phyloP scores from a whole-genome alignment of 441 rosid species.

The California macrophylla region DNA sequence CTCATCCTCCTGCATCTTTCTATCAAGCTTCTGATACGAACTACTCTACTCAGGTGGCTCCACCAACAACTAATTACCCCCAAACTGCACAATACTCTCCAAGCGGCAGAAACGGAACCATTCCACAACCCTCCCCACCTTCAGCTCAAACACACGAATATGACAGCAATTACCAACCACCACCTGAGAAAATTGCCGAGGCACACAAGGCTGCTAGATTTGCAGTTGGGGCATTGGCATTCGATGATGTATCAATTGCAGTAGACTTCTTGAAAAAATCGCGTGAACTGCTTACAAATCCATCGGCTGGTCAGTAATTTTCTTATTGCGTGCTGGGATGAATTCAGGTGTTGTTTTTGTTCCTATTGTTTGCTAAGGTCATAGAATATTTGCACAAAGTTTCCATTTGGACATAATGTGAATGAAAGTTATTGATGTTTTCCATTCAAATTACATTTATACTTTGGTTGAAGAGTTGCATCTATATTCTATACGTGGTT shows the following conservation, averaged over 20 bases:
- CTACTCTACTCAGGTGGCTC: constrained; percentile 45
- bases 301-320: constrained; percentile 50
- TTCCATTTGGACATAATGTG: constrained; percentile 10
- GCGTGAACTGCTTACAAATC: constrained; percentile 83
- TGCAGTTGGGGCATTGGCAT: constrained; percentile 91
- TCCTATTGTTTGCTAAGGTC: constrained; percentile 24
- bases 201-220: constrained; percentile 95
- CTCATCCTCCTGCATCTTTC: constrained; percentile 44
- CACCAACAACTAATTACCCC: constrained; percentile 42
- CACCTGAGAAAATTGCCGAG: constrained; percentile 73
- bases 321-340: not conserved
- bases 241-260: constrained; percentile 75
- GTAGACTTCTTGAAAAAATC: constrained; percentile 70
- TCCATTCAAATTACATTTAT: not conserved
- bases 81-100: constrained; percentile 45
- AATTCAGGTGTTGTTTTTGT: not conserved
- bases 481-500: not conserved
- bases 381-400: constrained; percentile 12
- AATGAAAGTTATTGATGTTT: constrained; percentile 8
- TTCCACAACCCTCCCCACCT: constrained; percentile 32
- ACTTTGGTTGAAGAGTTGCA: not conserved
- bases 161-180: constrained; percentile 67
- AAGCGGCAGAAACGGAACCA: constrained; percentile 34
- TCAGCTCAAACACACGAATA: constrained; percentile 42
- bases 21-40: constrained; percentile 58